Evolutionary conservation across 2,329 filamentous ascomycete genomes (phyloP).

Genomic region (Byssothecium circinans): DNA sequence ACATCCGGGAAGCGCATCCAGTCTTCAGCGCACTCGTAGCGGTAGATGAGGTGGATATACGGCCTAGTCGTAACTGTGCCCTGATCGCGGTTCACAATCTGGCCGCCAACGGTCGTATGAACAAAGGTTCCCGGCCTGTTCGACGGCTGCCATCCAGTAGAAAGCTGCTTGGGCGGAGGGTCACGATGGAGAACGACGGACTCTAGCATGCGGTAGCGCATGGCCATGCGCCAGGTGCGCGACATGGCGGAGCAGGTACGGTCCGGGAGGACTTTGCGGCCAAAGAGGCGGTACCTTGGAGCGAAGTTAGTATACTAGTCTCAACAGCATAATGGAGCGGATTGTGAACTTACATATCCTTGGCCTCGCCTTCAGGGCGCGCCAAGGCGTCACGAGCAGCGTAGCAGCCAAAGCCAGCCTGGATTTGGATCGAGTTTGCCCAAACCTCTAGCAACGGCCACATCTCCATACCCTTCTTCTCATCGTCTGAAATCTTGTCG

Average conservation of each 20-base stretch:
- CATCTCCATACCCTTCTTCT: conserved; percentile 23
- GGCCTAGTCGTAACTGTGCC: conserved; percentile 7
- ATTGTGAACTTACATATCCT: conserved; percentile 28
- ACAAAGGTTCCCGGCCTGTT: neutral
- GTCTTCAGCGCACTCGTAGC: conserved; percentile 15
- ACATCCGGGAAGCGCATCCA: conserved; percentile 26
- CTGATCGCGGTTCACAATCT: neutral
- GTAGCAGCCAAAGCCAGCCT: conserved; percentile 35
- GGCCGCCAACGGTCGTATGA: too few species aligned
- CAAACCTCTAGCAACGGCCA: conserved; percentile 28
- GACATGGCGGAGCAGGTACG: conserved; percentile 27
- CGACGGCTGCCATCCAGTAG: neutral
- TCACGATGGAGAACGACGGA: conserved; percentile 23
- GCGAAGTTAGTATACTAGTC: conserved; percentile 2
- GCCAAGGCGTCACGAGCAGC: conserved; percentile 14
- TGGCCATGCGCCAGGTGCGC: conserved; percentile 22
- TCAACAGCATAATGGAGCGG: too few species aligned
- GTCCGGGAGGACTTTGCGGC: conserved; percentile 23
- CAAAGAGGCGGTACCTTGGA: conserved; percentile 33
- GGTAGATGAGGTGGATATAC: conserved; percentile 32
- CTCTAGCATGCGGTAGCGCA: conserved; percentile 24
- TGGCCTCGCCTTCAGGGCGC: conserved; percentile 32
- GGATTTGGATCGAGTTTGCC: conserved; percentile 32
- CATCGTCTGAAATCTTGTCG: conserved; percentile 12
- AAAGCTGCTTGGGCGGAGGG: conserved; percentile 2